These are phyloP conservation scores for Paramecium sonneborni DNA, from an alignment of 73 alveolate species.

Conservation along the genomic window DNA sequence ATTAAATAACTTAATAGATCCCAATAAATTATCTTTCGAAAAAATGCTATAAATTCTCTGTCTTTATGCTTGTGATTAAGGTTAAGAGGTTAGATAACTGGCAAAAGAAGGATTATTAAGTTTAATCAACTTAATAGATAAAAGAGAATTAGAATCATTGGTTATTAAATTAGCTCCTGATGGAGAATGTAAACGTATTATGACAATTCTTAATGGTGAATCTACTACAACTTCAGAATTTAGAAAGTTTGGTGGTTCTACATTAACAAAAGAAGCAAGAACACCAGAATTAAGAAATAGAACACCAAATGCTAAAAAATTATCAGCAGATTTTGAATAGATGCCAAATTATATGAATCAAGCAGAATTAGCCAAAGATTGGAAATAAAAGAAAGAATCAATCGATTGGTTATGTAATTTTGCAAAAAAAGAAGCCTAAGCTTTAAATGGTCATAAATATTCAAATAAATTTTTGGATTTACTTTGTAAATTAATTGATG, in stretches of 20 bases:
- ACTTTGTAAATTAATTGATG: slow-evolving; percentile 19
- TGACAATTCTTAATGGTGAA: slow-evolving; percentile 30
- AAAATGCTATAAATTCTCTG: slow-evolving; percentile 30
- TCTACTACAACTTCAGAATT: not conserved
- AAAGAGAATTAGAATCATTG: slow-evolving; percentile 5
- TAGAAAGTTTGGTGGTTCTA: not conserved
- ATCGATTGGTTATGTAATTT: slow-evolving; percentile 32
- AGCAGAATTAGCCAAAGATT: slow-evolving; percentile 45
- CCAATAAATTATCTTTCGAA: not conserved
- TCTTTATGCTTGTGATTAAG: not conserved
- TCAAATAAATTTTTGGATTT: slow-evolving; percentile 50
- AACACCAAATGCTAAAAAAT: slow-evolving; percentile 34
- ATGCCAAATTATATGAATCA: slow-evolving; percentile 39
- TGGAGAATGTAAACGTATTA: not conserved
- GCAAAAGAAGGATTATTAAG: slow-evolving; percentile 40
- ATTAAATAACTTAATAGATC: not conserved
- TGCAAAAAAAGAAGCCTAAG: slow-evolving; percentile 27
- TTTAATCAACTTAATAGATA: not conserved
- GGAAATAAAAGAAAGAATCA: slow-evolving; percentile 58
- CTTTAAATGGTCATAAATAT: slow-evolving; percentile 48
- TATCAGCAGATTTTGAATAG: slow-evolving; percentile 45
- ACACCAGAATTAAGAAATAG: slow-evolving; percentile 19
- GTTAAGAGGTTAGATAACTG: not conserved
- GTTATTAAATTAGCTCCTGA: not conserved
- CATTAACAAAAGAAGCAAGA: not conserved